Evolutionary conservation across 768 basidiomycete species (phyloP).

Genomic region (Boletus edulis): DNA sequence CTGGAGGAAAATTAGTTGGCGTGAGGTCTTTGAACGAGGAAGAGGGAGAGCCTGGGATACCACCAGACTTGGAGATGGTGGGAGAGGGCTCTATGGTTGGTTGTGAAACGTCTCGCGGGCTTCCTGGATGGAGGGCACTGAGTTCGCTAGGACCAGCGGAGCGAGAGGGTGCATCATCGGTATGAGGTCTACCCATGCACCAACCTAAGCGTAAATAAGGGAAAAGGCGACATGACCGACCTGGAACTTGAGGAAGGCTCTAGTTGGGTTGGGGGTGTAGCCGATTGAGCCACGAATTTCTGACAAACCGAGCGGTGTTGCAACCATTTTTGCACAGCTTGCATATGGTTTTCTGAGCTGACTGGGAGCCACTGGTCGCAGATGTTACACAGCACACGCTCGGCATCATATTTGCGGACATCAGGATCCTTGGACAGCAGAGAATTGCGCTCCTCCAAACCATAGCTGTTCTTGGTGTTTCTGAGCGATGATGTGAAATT

Average conservation of each 20-base stretch:
- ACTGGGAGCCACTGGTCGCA: conserved; percentile 70
- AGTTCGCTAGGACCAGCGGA: conserved; percentile 26
- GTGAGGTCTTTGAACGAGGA: conserved; percentile 56
- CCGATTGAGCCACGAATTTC: conserved; percentile 24
- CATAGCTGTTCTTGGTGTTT: conserved; percentile 51
- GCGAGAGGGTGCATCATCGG: conserved; percentile 30
- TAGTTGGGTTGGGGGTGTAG: conserved; percentile 7
- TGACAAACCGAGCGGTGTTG: conserved; percentile 59
- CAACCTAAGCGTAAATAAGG: neutral
- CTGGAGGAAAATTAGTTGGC: conserved; percentile 53
- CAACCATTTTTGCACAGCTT: conserved; percentile 64
- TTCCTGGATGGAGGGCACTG: conserved; percentile 20
- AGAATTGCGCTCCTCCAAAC: conserved; percentile 58
- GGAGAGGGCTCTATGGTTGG: conserved; percentile 5
- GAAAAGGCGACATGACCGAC: conserved; percentile 13
- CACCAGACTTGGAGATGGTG: conserved; percentile 12
- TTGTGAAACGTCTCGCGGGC: conserved; percentile 18
- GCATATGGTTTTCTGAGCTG: conserved; percentile 55
- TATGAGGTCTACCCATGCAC: conserved; percentile 3
- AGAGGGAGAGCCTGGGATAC: conserved; percentile 28
- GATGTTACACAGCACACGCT: conserved; percentile 64
- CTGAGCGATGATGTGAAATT: conserved; percentile 12
- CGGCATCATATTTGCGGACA: conserved; percentile 73
- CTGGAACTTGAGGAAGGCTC: conserved; percentile 26
- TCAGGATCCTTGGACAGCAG: conserved; percentile 63